Evolutionary conservation across 208 protist genomes (phyloP), one percentile per base, ranked within the genome.

Genomic region (Novymonas esmeraldas): DNA sequence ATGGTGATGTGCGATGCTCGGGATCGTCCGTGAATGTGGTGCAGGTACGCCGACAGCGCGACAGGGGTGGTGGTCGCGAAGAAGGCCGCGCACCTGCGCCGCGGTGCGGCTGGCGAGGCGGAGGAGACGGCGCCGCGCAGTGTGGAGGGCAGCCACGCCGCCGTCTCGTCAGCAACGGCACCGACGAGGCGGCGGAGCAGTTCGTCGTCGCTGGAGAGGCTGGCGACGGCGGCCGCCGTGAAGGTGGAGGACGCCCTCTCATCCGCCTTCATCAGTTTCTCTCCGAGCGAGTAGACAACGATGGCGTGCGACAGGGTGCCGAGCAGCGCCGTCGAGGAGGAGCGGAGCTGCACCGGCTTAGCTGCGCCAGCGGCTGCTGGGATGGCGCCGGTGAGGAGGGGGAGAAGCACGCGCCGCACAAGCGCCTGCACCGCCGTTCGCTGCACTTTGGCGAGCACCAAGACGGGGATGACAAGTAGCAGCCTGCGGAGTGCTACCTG

Each of bases 1-100:
- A 79, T 24, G 24, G 60, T 63, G n/a, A 64, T 28, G 24, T 7
- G 31, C 29, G 28, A 42, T 55, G 50, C 28, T 16, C 31, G n/a
- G 1, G 41, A 1, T 28, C 22, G 66, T 2, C 39, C 10, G 20
- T 62, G 31, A 14, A 64, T 14, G 42, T 76, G 48, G 16, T 28
- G 28, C 42, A 70, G 39, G 28, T 65, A 76, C 22, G 70, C 60
- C 6, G 6, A 18, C 6, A 76, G 11, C 18, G 62, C 70, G 6
- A 67, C 22, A 10, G 55, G 6, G 28, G 70, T 76, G 18, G 45
- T 70, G 2, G 62, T 65, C 24, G 62, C 34, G 29, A 76, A 76
- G 22, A 76, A 34, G 6, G 22, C 44, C 3, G 28, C 50, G 38
- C 34, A 56, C 22, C 10, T 33, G 28, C 61, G 70, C 6, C 55